phyloP scores from a whole-genome alignment of 1,139 yeast species.

The Zygoascus hellenicus region DNA sequence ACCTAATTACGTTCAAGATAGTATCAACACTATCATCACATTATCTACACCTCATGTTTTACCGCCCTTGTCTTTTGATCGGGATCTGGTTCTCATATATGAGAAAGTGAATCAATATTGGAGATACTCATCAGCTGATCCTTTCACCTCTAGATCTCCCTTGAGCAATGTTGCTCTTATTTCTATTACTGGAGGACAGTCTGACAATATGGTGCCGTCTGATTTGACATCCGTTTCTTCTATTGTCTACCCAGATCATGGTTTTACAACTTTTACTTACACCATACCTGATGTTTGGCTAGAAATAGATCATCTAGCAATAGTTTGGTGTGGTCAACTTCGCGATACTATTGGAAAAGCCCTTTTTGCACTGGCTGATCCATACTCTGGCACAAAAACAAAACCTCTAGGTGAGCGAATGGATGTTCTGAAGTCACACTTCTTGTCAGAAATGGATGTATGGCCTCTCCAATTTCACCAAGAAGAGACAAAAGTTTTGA shows the following conservation, averaged over 20 bases:
- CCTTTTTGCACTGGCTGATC: conserved; percentile 56
- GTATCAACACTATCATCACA: conserved; percentile 80
- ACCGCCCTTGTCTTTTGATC: conserved; percentile 94
- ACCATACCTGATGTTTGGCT: conserved; percentile 94
- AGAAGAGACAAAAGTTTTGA: neutral
- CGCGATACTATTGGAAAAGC: conserved; percentile 57
- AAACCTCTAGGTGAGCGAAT: conserved; percentile 49
- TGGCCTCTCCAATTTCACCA: conserved; percentile 1
- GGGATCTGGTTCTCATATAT: conserved; percentile 73
- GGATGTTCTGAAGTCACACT: conserved; percentile 43
- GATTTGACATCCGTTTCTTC: conserved; percentile 81
- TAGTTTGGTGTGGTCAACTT: conserved; percentile 94
- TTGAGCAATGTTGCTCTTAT: conserved; percentile 34
- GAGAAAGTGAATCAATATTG: conserved; percentile 74
- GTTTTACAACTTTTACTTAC: conserved; percentile 77
- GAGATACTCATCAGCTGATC: conserved; percentile 52
- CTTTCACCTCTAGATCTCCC: conserved; percentile 25
- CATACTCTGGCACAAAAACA: conserved; percentile 47
- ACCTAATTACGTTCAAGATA: conserved; percentile 63
- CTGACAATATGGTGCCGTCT: conserved; percentile 82
- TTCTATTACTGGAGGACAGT: conserved; percentile 88
- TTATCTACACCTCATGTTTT: conserved; percentile 90
- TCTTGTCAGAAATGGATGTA: conserved; percentile 57
- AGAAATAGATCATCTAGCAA: conserved; percentile 89
- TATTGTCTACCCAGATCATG: conserved; percentile 65